phyloP scores from a whole-genome alignment of 495 filamentous ascomycete genomes.

The Daldinia childiae region DNA sequence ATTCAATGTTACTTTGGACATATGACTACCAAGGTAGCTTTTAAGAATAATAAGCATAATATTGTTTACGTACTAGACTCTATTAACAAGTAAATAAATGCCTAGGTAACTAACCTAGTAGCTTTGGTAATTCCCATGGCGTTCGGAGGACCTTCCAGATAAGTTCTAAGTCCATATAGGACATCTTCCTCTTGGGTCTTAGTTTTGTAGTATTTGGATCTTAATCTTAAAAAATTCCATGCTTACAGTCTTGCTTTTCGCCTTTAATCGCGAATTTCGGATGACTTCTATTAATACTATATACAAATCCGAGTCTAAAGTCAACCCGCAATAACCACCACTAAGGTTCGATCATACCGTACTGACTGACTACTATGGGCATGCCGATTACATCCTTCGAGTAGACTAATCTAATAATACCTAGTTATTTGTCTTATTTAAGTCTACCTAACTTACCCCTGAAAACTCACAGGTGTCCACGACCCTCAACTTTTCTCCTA shows the following conservation, averaged over 20 bases:
- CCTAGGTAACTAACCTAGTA: too few relatives aligned
- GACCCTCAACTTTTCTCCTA: constrained; percentile 2
- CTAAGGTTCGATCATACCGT: not conserved
- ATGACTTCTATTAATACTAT: not conserved
- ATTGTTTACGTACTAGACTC: too few relatives aligned
- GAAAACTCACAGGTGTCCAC: not conserved
- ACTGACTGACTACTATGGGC: not conserved
- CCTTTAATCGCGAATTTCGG: not conserved
- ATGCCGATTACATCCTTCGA: not conserved
- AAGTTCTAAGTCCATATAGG: constrained; percentile 17
- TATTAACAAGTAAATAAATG: not conserved
- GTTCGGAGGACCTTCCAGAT: constrained; percentile 21
- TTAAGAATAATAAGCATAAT: not conserved
- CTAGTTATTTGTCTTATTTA: not conserved
- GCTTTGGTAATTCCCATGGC: not conserved
- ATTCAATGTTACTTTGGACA: not conserved
- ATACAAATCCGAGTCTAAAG: not conserved
- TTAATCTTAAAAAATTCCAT: not conserved
- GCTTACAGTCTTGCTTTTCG: not conserved
- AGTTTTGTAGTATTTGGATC: not conserved
- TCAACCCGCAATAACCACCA: not conserved
- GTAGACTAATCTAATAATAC: not conserved
- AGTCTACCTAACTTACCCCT: not conserved
- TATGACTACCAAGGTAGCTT: too few relatives aligned
- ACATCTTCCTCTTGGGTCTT: constrained; percentile 2